These are phyloP conservation scores for Gyromitra esculenta DNA, from an alignment of 2,329 filamentous ascomycete genomes.

Conservation along the genomic window DNA sequence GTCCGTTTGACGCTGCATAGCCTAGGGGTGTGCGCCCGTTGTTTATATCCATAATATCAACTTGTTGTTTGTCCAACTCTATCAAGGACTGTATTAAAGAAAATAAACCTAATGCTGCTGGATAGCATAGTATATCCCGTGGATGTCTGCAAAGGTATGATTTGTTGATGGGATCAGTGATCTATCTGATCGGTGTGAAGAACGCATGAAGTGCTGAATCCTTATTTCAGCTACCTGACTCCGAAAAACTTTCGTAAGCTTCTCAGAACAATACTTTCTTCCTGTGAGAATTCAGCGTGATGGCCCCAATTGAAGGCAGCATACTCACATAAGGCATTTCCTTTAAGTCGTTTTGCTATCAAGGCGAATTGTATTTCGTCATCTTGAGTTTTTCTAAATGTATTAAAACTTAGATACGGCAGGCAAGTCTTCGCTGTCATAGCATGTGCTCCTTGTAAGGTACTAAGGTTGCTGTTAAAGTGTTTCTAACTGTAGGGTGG, in stretches of 20 bases:
- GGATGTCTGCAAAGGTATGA: background rate
- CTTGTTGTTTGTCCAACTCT: background rate
- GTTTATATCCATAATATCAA: background rate
- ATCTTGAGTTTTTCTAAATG: background rate
- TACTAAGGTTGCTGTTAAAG: background rate
- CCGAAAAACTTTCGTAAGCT: background rate
- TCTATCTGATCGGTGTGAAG: background rate
- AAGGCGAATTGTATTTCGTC: background rate
- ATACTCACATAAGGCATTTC: slow-evolving; percentile 59
- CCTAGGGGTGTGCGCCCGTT: slow-evolving; percentile 46
- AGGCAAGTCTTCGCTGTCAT: slow-evolving; percentile 13
- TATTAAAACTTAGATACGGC: slow-evolving; percentile 14
- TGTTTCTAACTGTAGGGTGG: slow-evolving; percentile 25
- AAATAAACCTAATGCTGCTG: slow-evolving; percentile 2
- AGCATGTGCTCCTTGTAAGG: background rate
- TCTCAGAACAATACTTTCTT: slow-evolving; percentile 4
- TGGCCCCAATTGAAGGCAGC: slow-evolving; percentile 60
- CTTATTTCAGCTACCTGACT: background rate
- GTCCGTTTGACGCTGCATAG: slow-evolving; percentile 45
- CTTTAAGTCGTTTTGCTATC: slow-evolving; percentile 54
- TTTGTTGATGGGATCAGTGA: background rate
- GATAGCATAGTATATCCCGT: background rate
- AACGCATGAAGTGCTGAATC: slow-evolving; percentile 16
- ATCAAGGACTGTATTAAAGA: background rate
- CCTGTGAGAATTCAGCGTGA: slow-evolving; percentile 55